phyloP scores from a whole-genome alignment of 2,329 filamentous ascomycete species.

The Cercospora nicotianae region DNA sequence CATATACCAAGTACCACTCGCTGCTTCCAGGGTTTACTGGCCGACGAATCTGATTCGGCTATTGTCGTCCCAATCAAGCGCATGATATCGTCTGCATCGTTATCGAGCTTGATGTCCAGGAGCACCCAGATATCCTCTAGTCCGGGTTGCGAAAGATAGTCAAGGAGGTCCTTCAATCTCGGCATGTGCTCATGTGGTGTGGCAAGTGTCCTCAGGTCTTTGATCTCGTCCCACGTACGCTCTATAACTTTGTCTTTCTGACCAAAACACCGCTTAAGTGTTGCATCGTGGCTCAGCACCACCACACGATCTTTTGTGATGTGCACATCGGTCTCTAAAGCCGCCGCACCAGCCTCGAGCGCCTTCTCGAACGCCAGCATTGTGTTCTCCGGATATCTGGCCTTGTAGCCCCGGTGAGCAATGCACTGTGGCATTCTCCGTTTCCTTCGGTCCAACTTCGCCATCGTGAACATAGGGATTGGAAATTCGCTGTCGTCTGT shows the following conservation, averaged over 20 bases:
- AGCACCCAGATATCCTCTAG: conserved; percentile 73
- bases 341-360: conserved; percentile 71
- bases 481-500: conserved; percentile 31
- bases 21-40: conserved; percentile 62
- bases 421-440: conserved; percentile 65
- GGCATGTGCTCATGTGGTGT: conserved; percentile 72
- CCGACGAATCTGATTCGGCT: conserved; percentile 28
- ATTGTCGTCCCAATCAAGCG: conserved; percentile 66
- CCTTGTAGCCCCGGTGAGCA: conserved; percentile 77
- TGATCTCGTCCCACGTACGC: conserved; percentile 73
- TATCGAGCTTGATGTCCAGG: conserved; percentile 84
- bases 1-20: conserved; percentile 80
- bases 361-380: conserved; percentile 76
- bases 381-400: conserved; percentile 79
- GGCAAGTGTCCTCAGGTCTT: conserved; percentile 64
- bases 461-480: conserved; percentile 26
- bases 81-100: conserved; percentile 70
- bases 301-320: conserved; percentile 79
- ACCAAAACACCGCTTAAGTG: conserved; percentile 79
- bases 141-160: conserved; percentile 66
- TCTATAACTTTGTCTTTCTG: conserved; percentile 70
- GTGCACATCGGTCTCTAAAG: conserved; percentile 86
- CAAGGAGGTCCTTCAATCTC: conserved; percentile 69
- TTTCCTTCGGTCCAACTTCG: conserved; percentile 29
- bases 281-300: conserved; percentile 69